Base-by-base conservation (phyloP, 805 yeast genomes). In the Naumovozyma dairenensis region DNA sequence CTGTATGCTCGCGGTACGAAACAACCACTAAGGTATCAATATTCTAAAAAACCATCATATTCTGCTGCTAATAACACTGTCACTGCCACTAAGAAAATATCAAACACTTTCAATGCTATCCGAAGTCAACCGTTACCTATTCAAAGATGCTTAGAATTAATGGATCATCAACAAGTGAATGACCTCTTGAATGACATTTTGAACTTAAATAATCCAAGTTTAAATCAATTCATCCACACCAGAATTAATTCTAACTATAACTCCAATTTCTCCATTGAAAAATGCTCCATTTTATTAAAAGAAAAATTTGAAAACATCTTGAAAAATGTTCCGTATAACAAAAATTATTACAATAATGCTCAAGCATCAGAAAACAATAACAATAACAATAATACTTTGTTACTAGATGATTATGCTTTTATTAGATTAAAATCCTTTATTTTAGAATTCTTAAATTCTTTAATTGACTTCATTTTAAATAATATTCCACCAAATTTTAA, bases 401-500 rank as follows among this genome's bases (percentile, higher is more conserved):
- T 24, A 29, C 32, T 51, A 21, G 54, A 55, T 37, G 63, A 57
- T 32, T 58, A 58, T 38, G 51, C 61, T n/a, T 57, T 58, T 42
- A 55, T 52, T 18, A 48, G 61, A 28, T 42, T 58, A 40, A 58
- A 56, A 28, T 45, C 56, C 5, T 34, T 29, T 13, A 48, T 56
- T 12, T 29, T 56, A 29, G 60, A 58, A 28, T 55, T 55, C 36
- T 40, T 57, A 28, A 53, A 58, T 43, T 55, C 59, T 34, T 37
- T 54, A 16, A 49, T 54, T 16, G 63, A 58, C 35, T 57, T 49
- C 21, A 37, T 54, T 13, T 40, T 56, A 29, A 49, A 50, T 34
- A 51, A 46, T 37, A 52, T 56, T 25, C 61, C 61, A 15, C 59
- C 59, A 34, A 44, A 48, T 26, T 37, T 42, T 25, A 48, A 45